Evolutionary conservation across 805 yeast genomes (phyloP).

Genomic region (Lipomyces orientalis): DNA sequence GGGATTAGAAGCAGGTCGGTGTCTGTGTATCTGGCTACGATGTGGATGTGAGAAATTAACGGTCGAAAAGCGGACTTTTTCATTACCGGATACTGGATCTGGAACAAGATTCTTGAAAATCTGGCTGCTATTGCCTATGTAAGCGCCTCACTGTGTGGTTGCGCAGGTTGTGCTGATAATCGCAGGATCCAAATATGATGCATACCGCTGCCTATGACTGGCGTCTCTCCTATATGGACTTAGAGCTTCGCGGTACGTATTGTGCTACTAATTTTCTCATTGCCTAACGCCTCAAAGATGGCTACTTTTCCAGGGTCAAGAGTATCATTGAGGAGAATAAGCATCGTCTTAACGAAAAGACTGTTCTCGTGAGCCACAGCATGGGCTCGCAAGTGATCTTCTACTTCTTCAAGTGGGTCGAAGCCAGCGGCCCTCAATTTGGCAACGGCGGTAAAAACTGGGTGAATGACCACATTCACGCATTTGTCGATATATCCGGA

Average conservation of each 20-base stretch:
- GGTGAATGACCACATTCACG: slow-evolving; percentile 84
- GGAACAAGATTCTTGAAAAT: slow-evolving; percentile 95
- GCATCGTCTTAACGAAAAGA: slow-evolving; percentile 62
- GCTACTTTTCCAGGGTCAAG: slow-evolving; percentile 71
- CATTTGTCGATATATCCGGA: slow-evolving; percentile 87
- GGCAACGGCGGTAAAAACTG: slow-evolving; percentile 93
- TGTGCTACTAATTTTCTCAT: background rate
- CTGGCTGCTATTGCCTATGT: slow-evolving; percentile 87
- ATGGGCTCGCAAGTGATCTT: slow-evolving; percentile 94
- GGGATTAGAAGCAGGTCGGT: slow-evolving; percentile 77
- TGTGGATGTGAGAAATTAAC: background rate
- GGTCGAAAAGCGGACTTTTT: slow-evolving; percentile 77
- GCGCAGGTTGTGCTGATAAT: background rate
- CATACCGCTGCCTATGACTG: slow-evolving; percentile 92
- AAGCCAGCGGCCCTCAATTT: slow-evolving; percentile 75
- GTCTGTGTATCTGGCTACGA: background rate
- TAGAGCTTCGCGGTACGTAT: slow-evolving; percentile 86
- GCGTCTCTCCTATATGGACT: slow-evolving; percentile 88
- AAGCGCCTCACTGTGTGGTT: background rate
- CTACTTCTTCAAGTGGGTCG: slow-evolving; percentile 95
- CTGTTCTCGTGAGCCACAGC: slow-evolving; percentile 86
- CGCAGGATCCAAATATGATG: slow-evolving; percentile 80
- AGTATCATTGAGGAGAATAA: slow-evolving; percentile 68
- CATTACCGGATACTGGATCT: slow-evolving; percentile 97
- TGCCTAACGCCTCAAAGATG: slow-evolving; percentile 3